phyloP scores from a whole-genome alignment of 805 yeast genomes.

The Candida ortonii region DNA sequence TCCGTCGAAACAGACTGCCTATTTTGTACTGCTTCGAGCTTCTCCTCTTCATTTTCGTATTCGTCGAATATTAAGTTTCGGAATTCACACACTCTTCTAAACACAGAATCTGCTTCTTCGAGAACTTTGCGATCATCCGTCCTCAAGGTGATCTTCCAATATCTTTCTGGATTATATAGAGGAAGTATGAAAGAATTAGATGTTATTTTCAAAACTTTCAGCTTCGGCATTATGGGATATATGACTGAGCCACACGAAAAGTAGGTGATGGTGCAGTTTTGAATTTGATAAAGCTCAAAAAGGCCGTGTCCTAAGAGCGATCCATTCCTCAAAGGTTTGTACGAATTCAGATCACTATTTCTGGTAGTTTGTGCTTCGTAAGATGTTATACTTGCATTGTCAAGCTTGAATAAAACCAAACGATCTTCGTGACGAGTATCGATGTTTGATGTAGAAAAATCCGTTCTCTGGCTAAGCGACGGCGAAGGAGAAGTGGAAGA shows the following conservation, averaged over 20 bases:
- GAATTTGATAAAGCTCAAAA: constrained; percentile 57
- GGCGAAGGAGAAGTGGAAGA: constrained; percentile 1
- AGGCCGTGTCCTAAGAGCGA: constrained; percentile 58
- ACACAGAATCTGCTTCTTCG: constrained; percentile 7
- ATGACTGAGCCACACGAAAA: constrained; percentile 66
- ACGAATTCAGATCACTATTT: constrained; percentile 1
- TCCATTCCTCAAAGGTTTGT: constrained; percentile 30
- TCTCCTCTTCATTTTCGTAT: constrained; percentile 6
- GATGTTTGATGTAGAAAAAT: not conserved
- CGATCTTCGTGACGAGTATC: constrained; percentile 10
- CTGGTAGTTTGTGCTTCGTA: constrained; percentile 12
- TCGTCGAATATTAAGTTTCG: constrained; percentile 20
- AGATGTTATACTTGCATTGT: constrained; percentile 17
- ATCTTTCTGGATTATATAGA: constrained; percentile 70
- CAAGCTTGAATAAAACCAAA: constrained; percentile 8
- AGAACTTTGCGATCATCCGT: constrained; percentile 30
- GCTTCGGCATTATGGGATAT: constrained; percentile 68
- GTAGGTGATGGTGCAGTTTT: constrained; percentile 52
- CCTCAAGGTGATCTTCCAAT: constrained; percentile 56
- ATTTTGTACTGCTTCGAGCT: constrained; percentile 2
- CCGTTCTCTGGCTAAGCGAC: not conserved
- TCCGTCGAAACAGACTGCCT: too few relatives aligned
- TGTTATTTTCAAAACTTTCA: constrained; percentile 53
- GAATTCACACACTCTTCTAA: constrained; percentile 23
- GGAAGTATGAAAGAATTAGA: constrained; percentile 55